These are phyloP conservation scores for Kurtzmaniella cleridarum DNA, from an alignment of 805 yeast genomes.

Conservation along the genomic window DNA sequence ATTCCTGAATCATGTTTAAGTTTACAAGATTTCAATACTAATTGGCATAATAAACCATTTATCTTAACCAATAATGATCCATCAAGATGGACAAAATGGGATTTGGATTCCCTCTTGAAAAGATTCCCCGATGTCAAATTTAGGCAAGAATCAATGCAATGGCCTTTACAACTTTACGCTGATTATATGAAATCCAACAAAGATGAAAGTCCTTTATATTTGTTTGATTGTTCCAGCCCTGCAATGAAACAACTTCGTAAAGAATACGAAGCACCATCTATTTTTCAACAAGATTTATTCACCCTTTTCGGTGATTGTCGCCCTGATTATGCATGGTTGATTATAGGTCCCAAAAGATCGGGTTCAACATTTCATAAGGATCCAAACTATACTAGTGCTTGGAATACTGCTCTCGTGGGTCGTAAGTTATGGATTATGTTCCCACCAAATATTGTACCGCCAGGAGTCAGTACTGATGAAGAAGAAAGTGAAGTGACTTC, in stretches of 20 bases:
- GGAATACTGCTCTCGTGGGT: conserved; percentile 79
- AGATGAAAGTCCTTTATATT: conserved; percentile 82
- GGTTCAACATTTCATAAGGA: conserved; percentile 94
- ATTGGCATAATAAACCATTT: conserved; percentile 58
- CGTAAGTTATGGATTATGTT: conserved; percentile 84
- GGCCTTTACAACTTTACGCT: conserved; percentile 62
- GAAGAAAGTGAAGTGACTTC: conserved; percentile 86
- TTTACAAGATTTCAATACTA: conserved; percentile 38
- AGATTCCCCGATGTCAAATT: conserved; percentile 60
- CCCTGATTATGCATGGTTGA: conserved; percentile 92
- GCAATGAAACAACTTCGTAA: conserved; percentile 54
- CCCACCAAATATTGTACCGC: conserved; percentile 72
- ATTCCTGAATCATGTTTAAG: conserved; percentile 41
- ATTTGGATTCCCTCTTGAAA: conserved; percentile 38
- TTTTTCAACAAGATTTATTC: conserved; percentile 59
- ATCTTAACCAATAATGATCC: conserved; percentile 36
- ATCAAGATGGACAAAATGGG: conserved; percentile 65
- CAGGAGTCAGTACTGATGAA: conserved; percentile 75
- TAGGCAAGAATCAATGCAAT: conserved; percentile 80
- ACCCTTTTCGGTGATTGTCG: conserved; percentile 43
- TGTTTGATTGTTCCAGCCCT: conserved; percentile 75
- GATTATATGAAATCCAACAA: conserved; percentile 55
- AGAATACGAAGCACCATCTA: conserved; percentile 51
- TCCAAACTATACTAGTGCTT: conserved; percentile 85
- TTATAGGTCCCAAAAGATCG: conserved; percentile 73